phyloP scores from a whole-genome alignment of 2,329 filamentous ascomycete genomes.

The Aspergillus pseudoviridinutans region DNA sequence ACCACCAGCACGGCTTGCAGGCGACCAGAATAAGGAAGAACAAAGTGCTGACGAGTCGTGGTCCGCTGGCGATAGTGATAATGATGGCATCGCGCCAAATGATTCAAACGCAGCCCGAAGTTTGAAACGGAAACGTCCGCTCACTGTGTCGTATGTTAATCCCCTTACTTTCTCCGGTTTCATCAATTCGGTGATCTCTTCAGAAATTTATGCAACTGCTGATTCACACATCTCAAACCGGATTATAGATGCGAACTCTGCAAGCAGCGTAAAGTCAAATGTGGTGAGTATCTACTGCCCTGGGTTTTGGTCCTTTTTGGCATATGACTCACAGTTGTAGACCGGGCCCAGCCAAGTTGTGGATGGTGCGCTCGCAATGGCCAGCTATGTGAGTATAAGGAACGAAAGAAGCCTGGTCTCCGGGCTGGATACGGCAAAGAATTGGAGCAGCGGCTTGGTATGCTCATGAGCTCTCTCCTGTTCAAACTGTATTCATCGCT shows the following conservation, averaged over 20 bases:
- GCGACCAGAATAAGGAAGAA: constrained; percentile 26
- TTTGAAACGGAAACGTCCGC: constrained; percentile 36
- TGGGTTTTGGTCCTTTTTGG: background rate
- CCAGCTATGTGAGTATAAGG: constrained; percentile 64
- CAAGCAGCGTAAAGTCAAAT: constrained; percentile 45
- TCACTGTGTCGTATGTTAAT: constrained; percentile 36
- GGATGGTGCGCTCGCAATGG: constrained; percentile 68
- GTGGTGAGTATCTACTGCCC: constrained; percentile 31
- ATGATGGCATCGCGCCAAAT: constrained; percentile 25
- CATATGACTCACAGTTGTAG: constrained; percentile 17
- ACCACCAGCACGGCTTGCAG: constrained; percentile 16
- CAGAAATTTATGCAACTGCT: background rate
- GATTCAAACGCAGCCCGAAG: constrained; percentile 23
- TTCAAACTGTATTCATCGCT: constrained; percentile 1
- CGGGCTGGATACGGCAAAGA: constrained; percentile 67
- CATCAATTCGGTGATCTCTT: background rate
- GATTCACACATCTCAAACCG: background rate
- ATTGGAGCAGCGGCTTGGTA: constrained; percentile 63
- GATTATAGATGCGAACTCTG: constrained; percentile 39
- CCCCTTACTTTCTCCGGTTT: background rate
- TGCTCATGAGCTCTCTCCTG: constrained; percentile 1
- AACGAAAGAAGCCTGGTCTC: constrained; percentile 66
- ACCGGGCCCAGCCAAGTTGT: constrained; percentile 58
- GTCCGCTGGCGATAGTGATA: constrained; percentile 34
- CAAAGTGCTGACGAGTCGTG: constrained; percentile 33